phyloP scores from a whole-genome alignment of 208 protist genomes.

The Crithidia acanthocephali region DNA sequence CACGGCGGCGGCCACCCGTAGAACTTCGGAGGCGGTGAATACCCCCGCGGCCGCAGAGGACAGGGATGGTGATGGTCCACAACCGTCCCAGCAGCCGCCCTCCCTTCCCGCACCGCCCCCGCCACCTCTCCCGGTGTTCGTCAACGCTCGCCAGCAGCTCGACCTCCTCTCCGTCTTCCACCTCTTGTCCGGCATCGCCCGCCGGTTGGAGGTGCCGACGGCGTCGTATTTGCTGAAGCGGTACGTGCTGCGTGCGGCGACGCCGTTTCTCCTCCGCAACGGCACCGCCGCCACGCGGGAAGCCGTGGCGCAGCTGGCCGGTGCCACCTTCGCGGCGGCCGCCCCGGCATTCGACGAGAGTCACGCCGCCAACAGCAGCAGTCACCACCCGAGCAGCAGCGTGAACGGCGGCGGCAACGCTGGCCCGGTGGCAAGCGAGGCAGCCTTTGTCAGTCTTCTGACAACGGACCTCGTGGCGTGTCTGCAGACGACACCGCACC shows the following conservation, averaged over 20 bases:
- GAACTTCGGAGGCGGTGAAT: not conserved
- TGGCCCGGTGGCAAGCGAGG: too few relatives aligned
- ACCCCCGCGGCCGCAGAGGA: not conserved
- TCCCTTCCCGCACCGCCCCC: not conserved
- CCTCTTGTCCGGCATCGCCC: constrained; percentile 50
- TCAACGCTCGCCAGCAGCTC: constrained; percentile 40
- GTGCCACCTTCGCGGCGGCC: constrained; percentile 14
- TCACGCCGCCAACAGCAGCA: not conserved
- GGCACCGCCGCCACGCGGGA: constrained; percentile 67
- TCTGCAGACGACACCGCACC: not conserved
- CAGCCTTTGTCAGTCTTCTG: constrained; percentile 17
- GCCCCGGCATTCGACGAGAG: not conserved
- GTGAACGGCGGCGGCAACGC: not conserved
- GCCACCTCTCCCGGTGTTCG: constrained; percentile 24
- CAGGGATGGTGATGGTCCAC: not conserved
- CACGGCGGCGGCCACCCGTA: not conserved
- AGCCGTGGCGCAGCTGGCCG: constrained; percentile 60
- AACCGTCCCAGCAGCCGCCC: not conserved
- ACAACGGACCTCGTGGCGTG: not conserved
- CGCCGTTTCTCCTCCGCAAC: constrained; percentile 42
- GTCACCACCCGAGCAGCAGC: not conserved
- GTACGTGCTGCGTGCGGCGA: constrained; percentile 53
- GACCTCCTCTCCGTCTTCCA: constrained; percentile 58
- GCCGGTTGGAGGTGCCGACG: constrained; percentile 26
- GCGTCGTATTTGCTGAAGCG: constrained; percentile 43